Evolutionary conservation across 208 protist species (phyloP), one percentile per base, ranked within the genome.

Genomic region (Leishmania arabica): DNA sequence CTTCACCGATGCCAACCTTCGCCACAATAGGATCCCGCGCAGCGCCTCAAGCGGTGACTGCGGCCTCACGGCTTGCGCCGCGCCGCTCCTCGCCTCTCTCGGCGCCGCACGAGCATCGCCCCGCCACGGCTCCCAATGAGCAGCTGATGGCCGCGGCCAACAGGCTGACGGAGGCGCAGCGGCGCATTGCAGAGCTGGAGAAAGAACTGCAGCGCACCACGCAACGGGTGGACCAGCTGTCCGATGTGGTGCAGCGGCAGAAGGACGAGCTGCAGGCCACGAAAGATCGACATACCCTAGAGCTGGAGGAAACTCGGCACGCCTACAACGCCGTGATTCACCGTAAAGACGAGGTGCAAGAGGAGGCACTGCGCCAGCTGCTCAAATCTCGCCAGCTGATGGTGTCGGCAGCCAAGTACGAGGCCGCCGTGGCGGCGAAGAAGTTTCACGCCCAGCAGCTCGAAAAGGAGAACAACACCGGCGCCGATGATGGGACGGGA

Each of bases 331-430:
- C 85, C 9, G 84, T 84, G 21, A 54, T 95, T 47, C 78, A 75
- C 6, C 82, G 84, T 40, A 90, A 90, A 53, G 85, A 89, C 62
- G 86, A 88, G n/a, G 78, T 86, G 64, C 88, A 94, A 72, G 89
- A 92, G 51, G 86, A 90, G 77, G 80, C 87, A 21, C 77, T 95
- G 69, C 78, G 81, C 40, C 83, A 92, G 73, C 60, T 95, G 19
- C 53, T 92, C 71, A 85, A 85, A 64, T 85, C 89, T 6, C 87
- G 86, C 31, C 85, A 92, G 58, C 73, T 94, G 73, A 75, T 87
- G 54, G n/a, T 73, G 62, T 83, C 84, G 2, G 91, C 91, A 19
- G 69, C 56, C 51, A 83, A 81, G 47, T 94, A 85, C 69, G 88
- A 92, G 73, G 80, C 81, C 9, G 72, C 56, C 6, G 83, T 94